Evolutionary conservation across 257 asterid species (phyloP), one percentile per base, ranked within the genome.

Genomic region (Galeopsis tetrahit): DNA sequence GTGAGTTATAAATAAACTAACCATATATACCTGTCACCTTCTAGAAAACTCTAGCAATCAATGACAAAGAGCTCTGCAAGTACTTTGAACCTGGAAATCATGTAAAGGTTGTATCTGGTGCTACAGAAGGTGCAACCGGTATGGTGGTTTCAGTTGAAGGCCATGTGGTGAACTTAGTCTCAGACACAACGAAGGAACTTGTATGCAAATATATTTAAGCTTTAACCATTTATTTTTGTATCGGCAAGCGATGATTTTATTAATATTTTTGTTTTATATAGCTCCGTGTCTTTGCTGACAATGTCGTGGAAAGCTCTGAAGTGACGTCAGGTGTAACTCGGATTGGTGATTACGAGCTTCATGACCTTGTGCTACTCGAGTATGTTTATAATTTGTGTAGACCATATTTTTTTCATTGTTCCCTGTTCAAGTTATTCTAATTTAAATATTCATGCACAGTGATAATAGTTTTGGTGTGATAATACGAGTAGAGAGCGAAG

Each of bases 111-210:
- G 96, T 86, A 52, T 75, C 98, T 69, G 99, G 99, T 71, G 89
- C 96, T 61, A 78, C 89, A 3, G 99, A 92, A 82, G 99, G 99
- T 77, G 98, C 97, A 15, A 95, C 98, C 49, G 98, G 99, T 38
- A 92, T 95, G 99, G 99, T 92, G 57, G 98, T 90, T 73, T 90
- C 98, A 8, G 95, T 95, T 72, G 90, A 95, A 84, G 96, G 97
- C 34, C 99, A 95, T 79, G 92, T 95, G 77, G 99, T 95, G 66
- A 88, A 92, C 82, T 71, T 92, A 73, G 97, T 95, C 35, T 95
- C 99, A 15, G 99, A 95, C 79, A 88, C 98, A 7, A 95, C 99
- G n/a, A 92, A 92, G 82, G 99, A 90, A 75, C 87, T 88, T 75
- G 99, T 95, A 90, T 58, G 89, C 69, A 48, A 36, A 38, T 60